Conservation (phyloP, 2,329 filamentous ascomycete genomes). For the Cladosporium sp. region DNA sequence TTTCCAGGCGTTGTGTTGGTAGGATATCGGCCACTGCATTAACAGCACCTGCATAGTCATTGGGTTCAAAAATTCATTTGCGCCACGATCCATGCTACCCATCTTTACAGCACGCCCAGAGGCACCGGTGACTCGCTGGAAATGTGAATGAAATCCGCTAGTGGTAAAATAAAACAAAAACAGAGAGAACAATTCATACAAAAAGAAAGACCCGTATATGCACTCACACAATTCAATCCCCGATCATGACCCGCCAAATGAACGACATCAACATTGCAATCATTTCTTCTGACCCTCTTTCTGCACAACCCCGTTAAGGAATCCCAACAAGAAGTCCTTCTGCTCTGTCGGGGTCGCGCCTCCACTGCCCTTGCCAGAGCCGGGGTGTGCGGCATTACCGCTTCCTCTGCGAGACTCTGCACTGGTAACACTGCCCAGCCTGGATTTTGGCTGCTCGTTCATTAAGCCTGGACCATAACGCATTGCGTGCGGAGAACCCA, state of each 20-base stretch:
- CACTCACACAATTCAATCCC: background rate
- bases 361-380: constrained; percentile 18
- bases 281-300: constrained; percentile 23
- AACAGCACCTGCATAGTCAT: no score
- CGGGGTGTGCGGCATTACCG: background rate
- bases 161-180: no score
- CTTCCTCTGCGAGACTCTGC: background rate
- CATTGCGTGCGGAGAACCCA: constrained; percentile 23
- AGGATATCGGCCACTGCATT: no score
- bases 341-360: constrained; percentile 27
- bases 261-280: background rate
- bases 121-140: no score
- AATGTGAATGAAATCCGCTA: no score
- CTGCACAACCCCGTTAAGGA: constrained; percentile 33
- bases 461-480: constrained; percentile 13
- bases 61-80: no score
- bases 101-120: no score
- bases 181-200: background rate
- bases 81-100: no score
- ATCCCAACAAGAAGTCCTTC: constrained; percentile 33
- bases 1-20: no score
- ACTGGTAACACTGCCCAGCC: constrained; percentile 23
- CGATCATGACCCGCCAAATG: background rate
- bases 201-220: background rate
- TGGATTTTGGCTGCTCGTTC: constrained; percentile 16